A percentile compares a stretch with the other conserved stretches of the same genome.
Conservation (phyloP, 2,329 filamentous ascomycete genomes). For the Claviceps capensis region DNA sequence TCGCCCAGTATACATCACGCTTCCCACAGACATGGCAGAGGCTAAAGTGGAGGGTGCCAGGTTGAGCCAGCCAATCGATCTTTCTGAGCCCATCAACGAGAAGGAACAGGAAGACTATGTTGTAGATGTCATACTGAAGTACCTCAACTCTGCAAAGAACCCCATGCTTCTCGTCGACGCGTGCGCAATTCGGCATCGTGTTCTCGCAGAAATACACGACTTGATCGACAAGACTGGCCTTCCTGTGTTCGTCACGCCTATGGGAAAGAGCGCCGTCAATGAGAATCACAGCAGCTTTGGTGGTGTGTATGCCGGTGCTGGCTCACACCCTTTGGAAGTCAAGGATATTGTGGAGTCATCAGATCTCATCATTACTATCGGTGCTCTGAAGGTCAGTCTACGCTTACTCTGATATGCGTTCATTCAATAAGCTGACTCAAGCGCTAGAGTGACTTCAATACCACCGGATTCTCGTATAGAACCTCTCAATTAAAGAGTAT, state of each 20-base stretch:
- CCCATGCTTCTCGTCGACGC: slow-evolving; percentile 74
- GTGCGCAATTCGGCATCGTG: slow-evolving; percentile 65
- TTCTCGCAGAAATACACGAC: slow-evolving; percentile 56
- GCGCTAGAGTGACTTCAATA: slow-evolving; percentile 61
- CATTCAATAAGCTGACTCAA: not conserved
- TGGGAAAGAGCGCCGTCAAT: slow-evolving; percentile 76
- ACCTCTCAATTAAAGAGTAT: slow-evolving; percentile 66
- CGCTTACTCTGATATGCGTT: not conserved
- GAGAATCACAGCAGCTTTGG: slow-evolving; percentile 65
- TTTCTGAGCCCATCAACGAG: slow-evolving; percentile 51
- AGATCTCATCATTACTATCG: slow-evolving; percentile 58
- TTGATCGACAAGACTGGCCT: slow-evolving; percentile 60
- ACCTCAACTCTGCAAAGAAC: slow-evolving; percentile 56
- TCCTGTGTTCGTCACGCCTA: slow-evolving; percentile 77
- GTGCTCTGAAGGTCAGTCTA: slow-evolving; percentile 37
- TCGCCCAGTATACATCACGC: slow-evolving; percentile 69
- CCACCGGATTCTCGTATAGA: slow-evolving; percentile 67
- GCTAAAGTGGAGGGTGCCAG: slow-evolving; percentile 62
- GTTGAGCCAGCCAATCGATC: slow-evolving; percentile 56
- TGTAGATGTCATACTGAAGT: slow-evolving; percentile 64
- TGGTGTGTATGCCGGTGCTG: slow-evolving; percentile 74
- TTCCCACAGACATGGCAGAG: slow-evolving; percentile 69
- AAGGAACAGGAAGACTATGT: slow-evolving; percentile 64
- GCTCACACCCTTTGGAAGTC: slow-evolving; percentile 50
- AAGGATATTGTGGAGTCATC: slow-evolving; percentile 51